phyloP scores from a whole-genome alignment of 805 yeast genomes.

The Metschnikowia matae region DNA sequence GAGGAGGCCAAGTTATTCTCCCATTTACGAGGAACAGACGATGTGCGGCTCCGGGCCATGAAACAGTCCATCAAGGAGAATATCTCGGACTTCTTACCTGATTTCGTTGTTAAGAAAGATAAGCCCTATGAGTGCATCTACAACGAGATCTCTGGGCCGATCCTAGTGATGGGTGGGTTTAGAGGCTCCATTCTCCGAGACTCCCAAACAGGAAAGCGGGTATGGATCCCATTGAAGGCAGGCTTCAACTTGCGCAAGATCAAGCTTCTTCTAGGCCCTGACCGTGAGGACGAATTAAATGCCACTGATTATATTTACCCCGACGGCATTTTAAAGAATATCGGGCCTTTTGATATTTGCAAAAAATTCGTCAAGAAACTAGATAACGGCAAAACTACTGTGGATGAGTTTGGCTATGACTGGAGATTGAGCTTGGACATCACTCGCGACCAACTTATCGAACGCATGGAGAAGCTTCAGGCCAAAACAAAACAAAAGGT shows the following conservation, averaged over 20 bases:
- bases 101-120: constrained; percentile 24
- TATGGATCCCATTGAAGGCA: constrained; percentile 87
- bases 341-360: constrained; percentile 85
- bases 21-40: constrained; percentile 55
- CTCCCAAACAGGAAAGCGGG: constrained; percentile 53
- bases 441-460: constrained; percentile 47
- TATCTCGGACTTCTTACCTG: constrained; percentile 39
- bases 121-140: constrained; percentile 42
- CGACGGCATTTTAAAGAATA: constrained; percentile 72
- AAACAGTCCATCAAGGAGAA: constrained; percentile 56
- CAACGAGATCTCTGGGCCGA: constrained; percentile 68
- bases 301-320: constrained; percentile 56
- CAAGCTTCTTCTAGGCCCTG: constrained; percentile 70
- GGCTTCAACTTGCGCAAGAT: constrained; percentile 72
- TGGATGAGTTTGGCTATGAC: constrained; percentile 84
- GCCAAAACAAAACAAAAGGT: constrained; percentile 53
- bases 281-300: constrained; percentile 59
- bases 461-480: constrained; percentile 45
- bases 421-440: constrained; percentile 77
- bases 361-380: constrained; percentile 55
- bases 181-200: constrained; percentile 79
- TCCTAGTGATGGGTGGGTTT: constrained; percentile 82
- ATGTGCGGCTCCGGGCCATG: constrained; percentile 67
- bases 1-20: constrained; percentile 61
- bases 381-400: constrained; percentile 54